Conservation (phyloP, 495 filamentous ascomycete species). For the Parathielavia appendiculata region DNA sequence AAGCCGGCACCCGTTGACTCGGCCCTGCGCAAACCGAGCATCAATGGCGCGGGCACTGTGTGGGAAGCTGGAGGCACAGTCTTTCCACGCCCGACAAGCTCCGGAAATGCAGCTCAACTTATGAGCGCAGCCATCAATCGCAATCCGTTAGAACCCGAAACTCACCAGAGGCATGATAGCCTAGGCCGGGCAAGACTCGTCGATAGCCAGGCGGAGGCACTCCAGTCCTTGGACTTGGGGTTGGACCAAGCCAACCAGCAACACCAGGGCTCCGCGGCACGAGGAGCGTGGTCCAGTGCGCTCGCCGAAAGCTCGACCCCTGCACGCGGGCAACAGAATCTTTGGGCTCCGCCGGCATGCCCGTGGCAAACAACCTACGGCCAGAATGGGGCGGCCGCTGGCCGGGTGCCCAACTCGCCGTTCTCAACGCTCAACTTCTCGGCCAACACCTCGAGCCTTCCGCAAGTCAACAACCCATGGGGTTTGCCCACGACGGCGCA, state of each 20-base stretch:
- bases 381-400: not conserved
- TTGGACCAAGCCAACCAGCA: not conserved
- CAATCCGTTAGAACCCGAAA: slow-evolving; percentile 11
- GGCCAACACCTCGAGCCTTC: slow-evolving; percentile 22
- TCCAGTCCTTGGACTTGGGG: not conserved
- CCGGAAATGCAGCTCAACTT: slow-evolving; percentile 13
- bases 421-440: slow-evolving; percentile 27
- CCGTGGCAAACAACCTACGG: slow-evolving; percentile 10
- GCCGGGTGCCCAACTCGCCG: slow-evolving; percentile 11
- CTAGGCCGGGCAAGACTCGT: not conserved
- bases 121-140: not conserved
- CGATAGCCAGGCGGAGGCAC: not conserved
- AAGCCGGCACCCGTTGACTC: slow-evolving; percentile 29
- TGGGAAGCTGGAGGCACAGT: slow-evolving; percentile 13
- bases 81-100: slow-evolving; percentile 21
- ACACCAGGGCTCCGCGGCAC: slow-evolving; percentile 1
- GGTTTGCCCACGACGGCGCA: slow-evolving; percentile 19
- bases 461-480: slow-evolving; percentile 30
- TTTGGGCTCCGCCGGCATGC: slow-evolving; percentile 11
- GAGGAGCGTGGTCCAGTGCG: slow-evolving; percentile 10
- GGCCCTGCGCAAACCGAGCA: slow-evolving; percentile 2
- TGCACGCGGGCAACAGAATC: not conserved
- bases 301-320: not conserved
- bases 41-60: not conserved
- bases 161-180: slow-evolving; percentile 1